Evolutionary conservation across 192 early-diverging fungal genomes (phyloP), one percentile per base, ranked within the genome.

Genomic region (Linnemannia zychae): DNA sequence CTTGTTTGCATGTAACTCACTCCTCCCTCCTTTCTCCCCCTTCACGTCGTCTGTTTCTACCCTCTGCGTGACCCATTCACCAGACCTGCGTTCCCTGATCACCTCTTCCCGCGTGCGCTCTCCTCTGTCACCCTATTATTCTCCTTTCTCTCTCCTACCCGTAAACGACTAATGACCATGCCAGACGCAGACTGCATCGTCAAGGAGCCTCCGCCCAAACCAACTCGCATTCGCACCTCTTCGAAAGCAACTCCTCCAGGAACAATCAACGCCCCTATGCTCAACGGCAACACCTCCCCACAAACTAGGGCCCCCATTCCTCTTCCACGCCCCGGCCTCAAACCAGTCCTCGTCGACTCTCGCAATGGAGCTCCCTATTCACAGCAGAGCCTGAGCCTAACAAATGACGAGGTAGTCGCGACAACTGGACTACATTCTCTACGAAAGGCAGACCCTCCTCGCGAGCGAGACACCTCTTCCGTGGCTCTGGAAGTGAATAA

Each of bases 151-250:
- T 63, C 37, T 15, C 28, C 20, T 71, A 46, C 24, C 24, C 34
- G 33, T 34, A 46, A 50, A 44, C 12, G 18, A 28, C 7, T 37
- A 12, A 74, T 76, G 57, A 57, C 74, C 40, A 33, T 75, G 52
- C 52, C 73, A 28, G 80, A 81, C 31, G 33, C 72, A 16, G 31
- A 36, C 49, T 40, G 13, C 28, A 34, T 47, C 40, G 68, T 73
- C 69, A 85, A 76, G 63, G 82, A 79, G 20, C 77, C 83, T 7
- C 83, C 83, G 31, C 83, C 77, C 7, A 85, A 85, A 60, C 83
- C 83, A 28, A 48, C 73, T 7, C 57, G 83, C 16, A 79, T 76
- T 85, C 83, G 83, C 52, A 52, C 46, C 34, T 65, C 76, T 49
- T n/a, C 81, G 16, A 70, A 60, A 34, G 28, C 75, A 63, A 34